Evolutionary conservation across 345 rosid species (phyloP).

Genomic region (Conringia planisiliqua): DNA sequence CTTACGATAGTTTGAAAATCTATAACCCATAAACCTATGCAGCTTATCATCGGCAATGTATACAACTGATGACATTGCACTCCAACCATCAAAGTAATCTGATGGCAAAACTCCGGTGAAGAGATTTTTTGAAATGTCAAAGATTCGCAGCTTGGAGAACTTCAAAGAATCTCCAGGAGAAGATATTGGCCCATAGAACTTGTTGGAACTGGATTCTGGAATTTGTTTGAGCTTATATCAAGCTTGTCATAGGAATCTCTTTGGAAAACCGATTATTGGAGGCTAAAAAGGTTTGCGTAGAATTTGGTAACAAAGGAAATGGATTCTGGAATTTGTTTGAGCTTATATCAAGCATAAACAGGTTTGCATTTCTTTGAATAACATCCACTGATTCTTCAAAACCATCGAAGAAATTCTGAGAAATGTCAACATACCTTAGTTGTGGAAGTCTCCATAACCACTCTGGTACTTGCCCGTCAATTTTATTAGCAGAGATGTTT

Average conservation of each 20-base stretch:
- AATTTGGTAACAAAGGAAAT: neutral
- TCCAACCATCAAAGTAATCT: slow-evolving; percentile 16
- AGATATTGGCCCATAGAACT: slow-evolving; percentile 34
- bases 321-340: neutral
- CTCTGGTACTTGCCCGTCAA: slow-evolving; percentile 13
- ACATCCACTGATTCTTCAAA: slow-evolving; percentile 9
- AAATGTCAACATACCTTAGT: neutral
- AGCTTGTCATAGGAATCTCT: slow-evolving; percentile 2
- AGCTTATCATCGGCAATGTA: neutral
- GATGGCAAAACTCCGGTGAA: slow-evolving; percentile 23
- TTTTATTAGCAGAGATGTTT: slow-evolving; percentile 25
- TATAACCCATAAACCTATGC: neutral
- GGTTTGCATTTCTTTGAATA: neutral
- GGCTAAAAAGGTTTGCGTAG: neutral
- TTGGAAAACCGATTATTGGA: neutral
- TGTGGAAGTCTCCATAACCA: neutral
- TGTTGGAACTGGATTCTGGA: slow-evolving; percentile 26
- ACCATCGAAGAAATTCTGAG: neutral
- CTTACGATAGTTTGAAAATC: neutral
- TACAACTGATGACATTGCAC: neutral
- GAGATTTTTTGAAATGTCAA: slow-evolving; percentile 41
- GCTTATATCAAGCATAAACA: neutral
- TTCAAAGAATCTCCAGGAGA: neutral
- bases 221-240: slow-evolving; percentile 13
- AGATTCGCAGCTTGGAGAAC: slow-evolving; percentile 42